Conservation (phyloP, 306 rosid genomes). For the Prunus mira region DNA sequence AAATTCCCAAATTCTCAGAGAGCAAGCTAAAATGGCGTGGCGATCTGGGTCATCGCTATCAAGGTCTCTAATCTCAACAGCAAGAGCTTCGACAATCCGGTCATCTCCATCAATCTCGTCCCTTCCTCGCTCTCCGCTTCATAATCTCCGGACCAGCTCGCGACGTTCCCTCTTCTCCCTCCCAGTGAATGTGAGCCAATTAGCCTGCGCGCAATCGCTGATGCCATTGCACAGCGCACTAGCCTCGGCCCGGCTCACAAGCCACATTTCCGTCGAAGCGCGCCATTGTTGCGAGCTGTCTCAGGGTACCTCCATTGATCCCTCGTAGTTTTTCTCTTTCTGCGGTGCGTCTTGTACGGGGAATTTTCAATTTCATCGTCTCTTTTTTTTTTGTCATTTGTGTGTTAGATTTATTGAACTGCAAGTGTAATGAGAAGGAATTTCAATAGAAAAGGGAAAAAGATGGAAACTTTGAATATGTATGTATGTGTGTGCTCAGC, state of each 20-base stretch:
- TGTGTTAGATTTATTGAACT: background rate
- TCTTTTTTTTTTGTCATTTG: background rate
- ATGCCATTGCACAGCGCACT: constrained; percentile 53
- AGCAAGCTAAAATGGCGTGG: constrained; percentile 41
- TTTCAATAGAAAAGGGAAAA: background rate
- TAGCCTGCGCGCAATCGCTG: constrained; percentile 54
- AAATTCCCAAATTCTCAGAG: background rate
- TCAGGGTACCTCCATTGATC: constrained; percentile 42
- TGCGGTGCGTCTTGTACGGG: constrained; percentile 7
- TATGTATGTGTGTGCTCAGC: background rate
- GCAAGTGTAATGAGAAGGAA: background rate
- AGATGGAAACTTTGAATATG: background rate
- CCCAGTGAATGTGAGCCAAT: constrained; percentile 18
- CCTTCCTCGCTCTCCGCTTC: constrained; percentile 28
- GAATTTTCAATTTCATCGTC: background rate
- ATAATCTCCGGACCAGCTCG: constrained; percentile 31
- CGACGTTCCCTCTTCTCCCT: constrained; percentile 35
- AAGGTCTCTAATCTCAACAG: constrained; percentile 44
- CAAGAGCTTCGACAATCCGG: constrained; percentile 36
- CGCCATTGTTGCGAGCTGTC: constrained; percentile 63
- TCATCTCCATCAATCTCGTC: constrained; percentile 28
- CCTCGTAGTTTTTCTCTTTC: constrained; percentile 14
- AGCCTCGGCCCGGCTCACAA: constrained; percentile 41
- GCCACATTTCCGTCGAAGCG: constrained; percentile 41
- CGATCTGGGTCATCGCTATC: constrained; percentile 55